Evolutionary conservation across 805 yeast genomes (phyloP), one percentile per base, ranked within the genome.

Genomic region (Candida oleophila): DNA sequence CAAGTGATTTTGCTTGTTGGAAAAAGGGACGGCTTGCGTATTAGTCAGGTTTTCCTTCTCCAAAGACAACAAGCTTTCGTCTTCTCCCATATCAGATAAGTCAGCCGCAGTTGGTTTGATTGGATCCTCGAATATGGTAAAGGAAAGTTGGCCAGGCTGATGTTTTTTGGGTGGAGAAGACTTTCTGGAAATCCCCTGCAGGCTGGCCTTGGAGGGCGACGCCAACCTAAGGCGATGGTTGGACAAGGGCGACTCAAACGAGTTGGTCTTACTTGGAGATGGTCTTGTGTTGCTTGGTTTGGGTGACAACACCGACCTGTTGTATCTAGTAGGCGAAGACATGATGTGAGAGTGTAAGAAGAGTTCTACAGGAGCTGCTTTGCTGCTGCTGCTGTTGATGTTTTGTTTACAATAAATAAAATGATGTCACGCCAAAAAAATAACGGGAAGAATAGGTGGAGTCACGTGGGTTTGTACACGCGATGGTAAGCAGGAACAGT

Each of bases 1-100:
- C 45, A 60, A 59, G 49, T 65, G 63, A 48, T 59, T 59, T 21
- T 46, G 54, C 36, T 50, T 55, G 49, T 60, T 62, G 35, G 53
- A 45, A 12, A 42, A 30, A 9, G 8, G 28, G 11, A n/a, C 18
- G 11, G 5, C 4, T 9, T 33, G 9, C 3, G 38, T 4, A 16
- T 15, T 16, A 15, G n/a, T 7, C n/a, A 11, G 9, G 22, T 42
- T 42, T 25, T 42, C 45, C 19, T 42, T 33, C 8, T 34, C 40
- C 7, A 35, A 22, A 14, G 36, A 15, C 7, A 15, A 15, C 5
- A 14, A 15, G 36, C 14, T 15, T 21, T 36, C 22, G 15, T 16
- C 39, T 42, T 42, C 41, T 28, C 16, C n/a, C 11, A 18, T 19
- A 21, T 21, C 44, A 18, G 20, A 21, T 21, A 30, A 34, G 16